A percentile compares a stretch with the other conserved stretches of the same genome.
Conservation (phyloP, 345 rosid species). For the Balakata baccata region DNA sequence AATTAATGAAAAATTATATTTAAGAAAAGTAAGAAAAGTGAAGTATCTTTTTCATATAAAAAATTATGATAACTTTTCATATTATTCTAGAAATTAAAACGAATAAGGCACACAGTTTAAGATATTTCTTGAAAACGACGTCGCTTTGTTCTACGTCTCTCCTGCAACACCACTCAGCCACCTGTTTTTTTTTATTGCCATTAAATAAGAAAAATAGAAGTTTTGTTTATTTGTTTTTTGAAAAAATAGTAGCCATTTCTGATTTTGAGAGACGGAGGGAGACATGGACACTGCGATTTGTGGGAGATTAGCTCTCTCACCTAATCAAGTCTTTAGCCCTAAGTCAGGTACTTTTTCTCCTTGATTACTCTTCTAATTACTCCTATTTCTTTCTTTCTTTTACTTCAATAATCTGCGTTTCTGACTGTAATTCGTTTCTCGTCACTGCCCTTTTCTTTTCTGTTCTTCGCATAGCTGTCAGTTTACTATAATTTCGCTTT, state of each 20-base stretch:
- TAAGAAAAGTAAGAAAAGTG: too few species aligned
- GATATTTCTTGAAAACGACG: slow-evolving; percentile 5
- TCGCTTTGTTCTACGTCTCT: neutral
- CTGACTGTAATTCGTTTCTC: too few species aligned
- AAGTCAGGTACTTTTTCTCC: slow-evolving; percentile 45
- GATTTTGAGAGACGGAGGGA: neutral
- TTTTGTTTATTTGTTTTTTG: neutral
- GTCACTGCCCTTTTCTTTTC: neutral
- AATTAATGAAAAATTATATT: too few species aligned
- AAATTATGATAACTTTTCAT: too few species aligned
- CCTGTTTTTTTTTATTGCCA: neutral
- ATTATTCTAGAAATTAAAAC: too few species aligned
- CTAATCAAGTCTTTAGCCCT: slow-evolving; percentile 53
- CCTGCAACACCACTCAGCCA: slow-evolving; percentile 2
- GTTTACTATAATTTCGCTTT: neutral
- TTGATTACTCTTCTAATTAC: neutral
- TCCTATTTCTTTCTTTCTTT: too few species aligned
- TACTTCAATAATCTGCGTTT: too few species aligned
- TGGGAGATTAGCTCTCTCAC: slow-evolving; percentile 76
- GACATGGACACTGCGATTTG: slow-evolving; percentile 65
- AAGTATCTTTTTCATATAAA: too few species aligned
- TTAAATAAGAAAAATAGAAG: neutral
- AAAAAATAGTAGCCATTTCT: neutral
- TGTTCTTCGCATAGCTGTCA: neutral
- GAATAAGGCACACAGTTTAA: neutral